Evolutionary conservation across 1,139 yeast genomes (phyloP).

Genomic region (Hyphopichia wangnamkhiaoensis): DNA sequence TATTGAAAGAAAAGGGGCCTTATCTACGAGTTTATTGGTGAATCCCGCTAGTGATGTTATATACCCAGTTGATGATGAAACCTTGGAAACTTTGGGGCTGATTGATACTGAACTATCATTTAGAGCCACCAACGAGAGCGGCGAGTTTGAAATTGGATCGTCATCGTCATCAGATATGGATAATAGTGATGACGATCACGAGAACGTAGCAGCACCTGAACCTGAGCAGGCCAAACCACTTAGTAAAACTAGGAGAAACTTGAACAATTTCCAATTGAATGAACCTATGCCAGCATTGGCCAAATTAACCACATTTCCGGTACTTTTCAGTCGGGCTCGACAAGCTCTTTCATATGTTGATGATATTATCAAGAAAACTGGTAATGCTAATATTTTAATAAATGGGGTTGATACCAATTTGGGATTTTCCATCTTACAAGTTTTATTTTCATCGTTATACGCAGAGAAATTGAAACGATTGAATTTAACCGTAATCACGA

Average conservation of each 20-base stretch:
- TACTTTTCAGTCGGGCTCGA: slow-evolving; percentile 41
- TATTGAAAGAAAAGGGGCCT: slow-evolving; percentile 35
- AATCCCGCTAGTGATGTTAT: slow-evolving; percentile 36
- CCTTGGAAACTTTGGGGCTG: slow-evolving; percentile 18
- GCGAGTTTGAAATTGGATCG: slow-evolving; percentile 17
- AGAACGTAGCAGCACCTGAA: neutral
- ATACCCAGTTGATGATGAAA: slow-evolving; percentile 28
- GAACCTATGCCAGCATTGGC: slow-evolving; percentile 31
- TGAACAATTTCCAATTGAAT: slow-evolving; percentile 1
- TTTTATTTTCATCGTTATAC: slow-evolving; percentile 28
- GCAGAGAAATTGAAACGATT: slow-evolving; percentile 18
- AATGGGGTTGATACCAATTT: slow-evolving; percentile 49
- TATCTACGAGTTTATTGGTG: slow-evolving; percentile 36
- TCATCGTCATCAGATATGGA: slow-evolving; percentile 7
- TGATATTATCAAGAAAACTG: slow-evolving; percentile 9
- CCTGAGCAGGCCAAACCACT: neutral
- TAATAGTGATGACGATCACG: neutral
- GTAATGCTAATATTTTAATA: slow-evolving; percentile 32
- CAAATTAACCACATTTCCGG: slow-evolving; percentile 35
- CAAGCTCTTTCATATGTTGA: slow-evolving; percentile 35
- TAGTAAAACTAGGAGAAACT: neutral
- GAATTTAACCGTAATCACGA: slow-evolving; percentile 34
- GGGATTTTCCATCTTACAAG: slow-evolving; percentile 39
- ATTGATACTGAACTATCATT: slow-evolving; percentile 20
- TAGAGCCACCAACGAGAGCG: slow-evolving; percentile 7